Conservation (phyloP, 129 eudicot genomes). For the Helianthus tuberosus region DNA sequence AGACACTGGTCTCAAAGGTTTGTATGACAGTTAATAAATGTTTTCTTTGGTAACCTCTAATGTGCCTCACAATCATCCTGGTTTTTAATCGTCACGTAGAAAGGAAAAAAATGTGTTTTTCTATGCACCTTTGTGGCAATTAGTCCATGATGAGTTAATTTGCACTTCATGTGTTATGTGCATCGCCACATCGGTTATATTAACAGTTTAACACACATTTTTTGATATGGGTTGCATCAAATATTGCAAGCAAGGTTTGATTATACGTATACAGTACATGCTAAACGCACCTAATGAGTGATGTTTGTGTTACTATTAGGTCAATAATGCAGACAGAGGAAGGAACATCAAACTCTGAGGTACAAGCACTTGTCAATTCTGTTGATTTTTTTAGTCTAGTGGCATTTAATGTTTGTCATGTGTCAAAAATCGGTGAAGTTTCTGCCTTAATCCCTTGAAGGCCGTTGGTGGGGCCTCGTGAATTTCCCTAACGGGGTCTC, state of each 20-base stretch:
- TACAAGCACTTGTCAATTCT: constrained; percentile 20
- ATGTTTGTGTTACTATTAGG: constrained; percentile 38
- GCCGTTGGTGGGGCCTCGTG: not conserved
- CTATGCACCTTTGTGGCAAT: not conserved
- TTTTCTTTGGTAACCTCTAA: not conserved
- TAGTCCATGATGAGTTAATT: not conserved
- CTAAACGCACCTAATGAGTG: constrained; percentile 18
- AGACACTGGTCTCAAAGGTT: constrained; percentile 88
- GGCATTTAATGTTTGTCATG: not conserved
- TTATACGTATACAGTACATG: constrained; percentile 1
- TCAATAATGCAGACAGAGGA: constrained; percentile 45
- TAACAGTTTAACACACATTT: no score
- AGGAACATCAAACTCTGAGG: constrained; percentile 47
- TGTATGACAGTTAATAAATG: constrained; percentile 9
- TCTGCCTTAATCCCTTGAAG: not conserved
- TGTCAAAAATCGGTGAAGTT: no score
- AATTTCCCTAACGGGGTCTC: no score
- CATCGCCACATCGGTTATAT: no score
- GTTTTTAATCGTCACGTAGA: not conserved
- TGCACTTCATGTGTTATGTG: not conserved
- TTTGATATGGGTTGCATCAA: not conserved
- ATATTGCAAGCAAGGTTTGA: not conserved
- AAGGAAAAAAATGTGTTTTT: constrained; percentile 4
- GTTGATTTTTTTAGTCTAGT: not conserved
- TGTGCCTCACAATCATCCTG: not conserved